These are phyloP conservation scores for Populus alba DNA, from an alignment of 345 rosid species.

Conservation along the genomic window DNA sequence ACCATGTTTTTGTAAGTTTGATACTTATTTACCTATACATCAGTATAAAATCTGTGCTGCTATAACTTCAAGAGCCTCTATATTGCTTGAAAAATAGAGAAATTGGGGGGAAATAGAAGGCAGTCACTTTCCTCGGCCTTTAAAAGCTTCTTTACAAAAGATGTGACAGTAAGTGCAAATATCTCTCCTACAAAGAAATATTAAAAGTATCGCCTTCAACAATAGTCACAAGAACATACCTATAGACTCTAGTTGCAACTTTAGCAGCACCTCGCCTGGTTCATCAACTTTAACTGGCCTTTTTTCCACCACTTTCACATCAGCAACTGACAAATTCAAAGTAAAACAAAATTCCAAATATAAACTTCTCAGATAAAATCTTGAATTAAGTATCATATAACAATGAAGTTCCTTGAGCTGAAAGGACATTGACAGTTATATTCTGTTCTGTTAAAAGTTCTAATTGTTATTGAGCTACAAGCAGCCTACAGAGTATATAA, in stretches of 20 bases:
- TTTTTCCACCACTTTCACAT: conserved; percentile 22
- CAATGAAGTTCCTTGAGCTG: too few species aligned
- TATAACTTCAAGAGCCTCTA: neutral
- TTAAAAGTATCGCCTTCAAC: neutral
- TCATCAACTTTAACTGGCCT: conserved; percentile 50
- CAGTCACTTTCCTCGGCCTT: neutral
- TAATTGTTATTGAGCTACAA: too few species aligned
- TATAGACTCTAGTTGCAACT: conserved; percentile 38
- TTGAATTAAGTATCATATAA: neutral
- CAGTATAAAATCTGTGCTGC: neutral
- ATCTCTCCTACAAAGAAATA: neutral
- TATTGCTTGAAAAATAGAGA: neutral
- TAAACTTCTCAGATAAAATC: neutral
- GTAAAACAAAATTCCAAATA: conserved; percentile 11
- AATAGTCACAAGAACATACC: conserved; percentile 35
- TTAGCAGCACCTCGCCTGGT: conserved; percentile 42
- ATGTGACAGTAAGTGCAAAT: neutral
- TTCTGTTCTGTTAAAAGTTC: too few species aligned
- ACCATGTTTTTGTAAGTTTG: neutral
- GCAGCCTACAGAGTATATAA: too few species aligned
- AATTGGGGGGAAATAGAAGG: neutral
- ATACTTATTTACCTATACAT: neutral
- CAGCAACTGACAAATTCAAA: conserved; percentile 34
- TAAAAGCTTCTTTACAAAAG: neutral
- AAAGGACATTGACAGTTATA: too few species aligned